These are phyloP conservation scores for Plantago coronopus DNA, from an alignment of 305 asterid species.

Conservation along the genomic window DNA sequence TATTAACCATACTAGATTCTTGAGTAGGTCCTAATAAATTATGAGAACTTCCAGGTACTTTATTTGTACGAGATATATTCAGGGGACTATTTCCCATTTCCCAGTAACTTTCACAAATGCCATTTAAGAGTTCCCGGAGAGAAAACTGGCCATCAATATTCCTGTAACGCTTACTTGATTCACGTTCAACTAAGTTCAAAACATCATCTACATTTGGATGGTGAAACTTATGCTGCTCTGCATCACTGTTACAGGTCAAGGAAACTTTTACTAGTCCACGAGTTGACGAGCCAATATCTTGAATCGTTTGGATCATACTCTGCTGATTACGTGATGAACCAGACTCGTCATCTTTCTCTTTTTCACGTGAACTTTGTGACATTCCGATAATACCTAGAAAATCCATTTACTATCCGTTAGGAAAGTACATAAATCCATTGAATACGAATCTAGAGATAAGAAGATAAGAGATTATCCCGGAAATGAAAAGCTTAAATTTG, in stretches of 20 bases:
- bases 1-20: conserved; percentile 3
- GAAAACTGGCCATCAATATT: conserved; percentile 29
- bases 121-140: conserved; percentile 30
- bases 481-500: conserved; percentile 9
- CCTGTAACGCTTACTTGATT: conserved; percentile 19
- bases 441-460: background rate
- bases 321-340: conserved; percentile 16
- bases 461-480: background rate
- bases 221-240: conserved; percentile 14
- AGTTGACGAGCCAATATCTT: conserved; percentile 43
- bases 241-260: conserved; percentile 21
- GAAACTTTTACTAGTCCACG: conserved; percentile 42
- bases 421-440: background rate
- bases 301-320: conserved; percentile 21
- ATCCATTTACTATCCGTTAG: background rate
- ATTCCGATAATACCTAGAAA: conserved; percentile 21
- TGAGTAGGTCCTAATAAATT: background rate
- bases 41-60: conserved; percentile 4
- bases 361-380: conserved; percentile 12
- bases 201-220: conserved; percentile 31
- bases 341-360: conserved; percentile 16
- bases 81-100: conserved; percentile 20
- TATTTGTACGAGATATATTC: conserved; percentile 1
- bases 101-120: conserved; percentile 35
- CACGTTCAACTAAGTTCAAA: conserved; percentile 29